Evolutionary conservation across 176 grass and related monocot species (phyloP).

Genomic region (Aechmea fasciata): DNA sequence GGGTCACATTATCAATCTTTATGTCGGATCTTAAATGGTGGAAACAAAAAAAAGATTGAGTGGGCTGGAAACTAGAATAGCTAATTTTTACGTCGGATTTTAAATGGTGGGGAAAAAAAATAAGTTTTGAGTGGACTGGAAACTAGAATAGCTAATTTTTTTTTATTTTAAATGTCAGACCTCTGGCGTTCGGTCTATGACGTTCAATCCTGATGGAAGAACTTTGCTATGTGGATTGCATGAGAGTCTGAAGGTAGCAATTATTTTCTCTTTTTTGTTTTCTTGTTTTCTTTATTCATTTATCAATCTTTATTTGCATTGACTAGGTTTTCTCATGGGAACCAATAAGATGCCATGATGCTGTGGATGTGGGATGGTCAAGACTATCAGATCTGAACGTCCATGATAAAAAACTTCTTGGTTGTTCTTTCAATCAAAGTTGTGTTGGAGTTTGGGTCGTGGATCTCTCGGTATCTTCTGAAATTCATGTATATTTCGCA

Average conservation of each 20-base stretch:
- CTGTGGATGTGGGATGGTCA: slow-evolving; percentile 97
- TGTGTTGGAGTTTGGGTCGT: slow-evolving; percentile 99
- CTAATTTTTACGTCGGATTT: neutral
- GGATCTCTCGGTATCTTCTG: slow-evolving; percentile 62
- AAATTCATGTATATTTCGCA: neutral
- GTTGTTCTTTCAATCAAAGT: slow-evolving; percentile 98
- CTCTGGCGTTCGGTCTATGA: slow-evolving; percentile 88
- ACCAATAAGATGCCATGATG: slow-evolving; percentile 86
- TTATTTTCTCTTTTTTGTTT: slow-evolving; percentile 16
- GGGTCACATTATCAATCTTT: too few relatives aligned
- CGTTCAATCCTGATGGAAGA: slow-evolving; percentile 95
- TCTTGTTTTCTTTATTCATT: slow-evolving; percentile 16
- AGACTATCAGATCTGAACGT: slow-evolving; percentile 92
- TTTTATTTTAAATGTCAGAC: slow-evolving; percentile 41
- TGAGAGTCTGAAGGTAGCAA: slow-evolving; percentile 76
- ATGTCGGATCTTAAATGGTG: too few relatives aligned
- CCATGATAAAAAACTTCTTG: slow-evolving; percentile 97
- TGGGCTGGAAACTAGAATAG: neutral
- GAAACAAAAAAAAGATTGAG: too few relatives aligned
- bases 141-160: neutral
- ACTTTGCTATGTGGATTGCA: slow-evolving; percentile 90
- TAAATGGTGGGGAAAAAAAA: too few relatives aligned
- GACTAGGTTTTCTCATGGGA: slow-evolving; percentile 90
- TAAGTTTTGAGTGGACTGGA: too few relatives aligned
- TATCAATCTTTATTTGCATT: slow-evolving; percentile 27